Evolutionary conservation across 140 eudicot species (phyloP).

Genomic region (Stevia rebaudiana): DNA sequence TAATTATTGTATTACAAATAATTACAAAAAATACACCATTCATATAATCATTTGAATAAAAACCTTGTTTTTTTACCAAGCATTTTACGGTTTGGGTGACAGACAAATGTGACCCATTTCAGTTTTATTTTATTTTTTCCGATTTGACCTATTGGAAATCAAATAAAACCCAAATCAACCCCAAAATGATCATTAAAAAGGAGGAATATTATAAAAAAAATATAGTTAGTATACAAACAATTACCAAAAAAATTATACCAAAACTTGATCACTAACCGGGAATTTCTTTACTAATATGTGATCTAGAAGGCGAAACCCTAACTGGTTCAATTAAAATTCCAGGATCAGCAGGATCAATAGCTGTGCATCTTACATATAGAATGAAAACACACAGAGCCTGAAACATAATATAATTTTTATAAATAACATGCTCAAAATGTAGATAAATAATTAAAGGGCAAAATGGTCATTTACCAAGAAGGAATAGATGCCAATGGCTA

Average conservation of each 20-base stretch:
- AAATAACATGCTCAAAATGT: too few relatives aligned
- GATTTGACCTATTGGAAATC: neutral
- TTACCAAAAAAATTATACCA: neutral
- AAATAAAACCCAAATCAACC: too few relatives aligned
- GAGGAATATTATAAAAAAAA: neutral
- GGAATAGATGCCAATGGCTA: conserved; percentile 66
- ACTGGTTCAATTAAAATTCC: conserved; percentile 67
- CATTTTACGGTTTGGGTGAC: neutral
- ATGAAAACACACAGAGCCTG: conserved; percentile 70
- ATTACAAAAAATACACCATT: neutral
- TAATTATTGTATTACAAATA: neutral
- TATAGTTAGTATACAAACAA: neutral
- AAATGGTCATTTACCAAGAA: conserved; percentile 50
- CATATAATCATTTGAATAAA: too few relatives aligned
- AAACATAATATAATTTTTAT: neutral
- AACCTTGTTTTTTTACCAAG: neutral
- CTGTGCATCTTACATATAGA: conserved; percentile 85
- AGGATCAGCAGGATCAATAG: conserved; percentile 94
- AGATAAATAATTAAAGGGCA: too few relatives aligned
- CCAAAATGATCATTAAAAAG: too few relatives aligned
- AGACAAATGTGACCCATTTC: neutral
- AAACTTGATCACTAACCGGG: conserved; percentile 40
- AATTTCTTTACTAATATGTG: conserved; percentile 45
- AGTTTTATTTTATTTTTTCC: neutral
- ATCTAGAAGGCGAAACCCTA: conserved; percentile 37